Evolutionary conservation across 169 alveolate species (phyloP), one percentile per base, ranked within the genome.

Genomic region (Plasmodium fragile): DNA sequence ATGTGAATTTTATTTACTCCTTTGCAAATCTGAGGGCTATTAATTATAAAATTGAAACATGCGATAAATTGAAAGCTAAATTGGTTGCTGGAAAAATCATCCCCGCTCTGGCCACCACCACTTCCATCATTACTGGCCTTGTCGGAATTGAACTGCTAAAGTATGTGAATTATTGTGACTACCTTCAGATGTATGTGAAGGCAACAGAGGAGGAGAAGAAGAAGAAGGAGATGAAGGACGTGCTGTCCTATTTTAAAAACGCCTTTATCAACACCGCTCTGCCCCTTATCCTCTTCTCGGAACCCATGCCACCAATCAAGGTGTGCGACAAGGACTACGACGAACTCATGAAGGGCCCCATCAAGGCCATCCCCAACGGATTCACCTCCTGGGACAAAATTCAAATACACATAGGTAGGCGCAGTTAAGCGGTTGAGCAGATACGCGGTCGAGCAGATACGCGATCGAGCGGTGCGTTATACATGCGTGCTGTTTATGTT

Each of bases 51-150:
- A 98, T 99, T 18, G 95, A 95, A 81, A 99, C 98, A 82, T 97
- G 99, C 83, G 98, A 97, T 81, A 96, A 97, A 52, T 80, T 96
- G 94, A 98, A 99, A 97, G 98, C 99, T 25, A 99, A 99, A 95
- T 97, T 99, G 98, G 99, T 99, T 39, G 99, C 99, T 11, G 99
- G 99, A 30, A 99, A 99, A 95, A 99, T 99, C 82, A 99, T 99
- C 41, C 99, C 99, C 28, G 99, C 99, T 71, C 98, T 99, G 69
- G 99, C 99, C 65, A 99, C 99, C 30, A 99, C 99, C 28, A 99
- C 99, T 16, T 99, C 99, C 36, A 99, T 99, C 99, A 97, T 98
- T 75, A 98, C 99, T 16, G 99, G 99, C 1, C 95, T 98, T 84
- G 99, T 99, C 8, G 97, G 98, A 70, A 95, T 98, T 36, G 99